phyloP scores from a whole-genome alignment of 2,329 filamentous ascomycete species.

The Xylariaceae sp. region DNA sequence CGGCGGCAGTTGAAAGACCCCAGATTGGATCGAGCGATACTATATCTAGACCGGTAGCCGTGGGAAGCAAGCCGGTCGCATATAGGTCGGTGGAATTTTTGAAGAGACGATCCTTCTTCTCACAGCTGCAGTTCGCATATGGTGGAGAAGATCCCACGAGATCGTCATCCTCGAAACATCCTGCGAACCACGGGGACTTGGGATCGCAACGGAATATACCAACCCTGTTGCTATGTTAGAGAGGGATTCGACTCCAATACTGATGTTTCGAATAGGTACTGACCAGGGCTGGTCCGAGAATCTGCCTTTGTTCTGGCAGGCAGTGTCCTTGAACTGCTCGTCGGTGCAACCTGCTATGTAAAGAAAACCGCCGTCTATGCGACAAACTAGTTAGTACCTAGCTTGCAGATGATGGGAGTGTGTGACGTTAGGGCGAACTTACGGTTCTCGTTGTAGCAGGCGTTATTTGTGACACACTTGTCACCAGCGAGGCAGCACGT shows the following conservation, averaged over 20 bases:
- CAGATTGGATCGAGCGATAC: too few relatives aligned
- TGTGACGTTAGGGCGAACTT: background rate
- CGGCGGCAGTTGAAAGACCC: too few relatives aligned
- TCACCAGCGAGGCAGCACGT: constrained; percentile 23
- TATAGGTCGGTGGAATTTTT: background rate
- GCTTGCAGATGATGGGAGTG: background rate
- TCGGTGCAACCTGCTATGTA: constrained; percentile 25
- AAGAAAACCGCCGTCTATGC: constrained; percentile 12
- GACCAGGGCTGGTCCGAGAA: constrained; percentile 17
- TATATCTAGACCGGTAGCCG: too few relatives aligned
- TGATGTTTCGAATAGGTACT: background rate
- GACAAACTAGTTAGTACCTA: constrained; percentile 7
- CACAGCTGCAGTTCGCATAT: constrained; percentile 17
- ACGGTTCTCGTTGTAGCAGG: constrained; percentile 21
- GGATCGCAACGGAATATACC: constrained; percentile 19
- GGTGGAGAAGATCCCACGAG: constrained; percentile 15
- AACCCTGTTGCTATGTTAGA: constrained; percentile 15
- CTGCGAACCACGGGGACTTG: constrained; percentile 16
- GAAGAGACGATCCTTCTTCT: constrained; percentile 10
- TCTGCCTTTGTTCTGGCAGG: constrained; percentile 20
- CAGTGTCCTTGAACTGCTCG: constrained; percentile 16
- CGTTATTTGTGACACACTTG: constrained; percentile 19
- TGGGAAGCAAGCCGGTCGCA: too few relatives aligned
- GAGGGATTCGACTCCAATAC: background rate
- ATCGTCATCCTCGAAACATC: constrained; percentile 16